A percentile compares a stretch with the other conserved stretches of the same genome.
Conservation (phyloP, 148 eudicot species). For the Linanthus parryae region DNA sequence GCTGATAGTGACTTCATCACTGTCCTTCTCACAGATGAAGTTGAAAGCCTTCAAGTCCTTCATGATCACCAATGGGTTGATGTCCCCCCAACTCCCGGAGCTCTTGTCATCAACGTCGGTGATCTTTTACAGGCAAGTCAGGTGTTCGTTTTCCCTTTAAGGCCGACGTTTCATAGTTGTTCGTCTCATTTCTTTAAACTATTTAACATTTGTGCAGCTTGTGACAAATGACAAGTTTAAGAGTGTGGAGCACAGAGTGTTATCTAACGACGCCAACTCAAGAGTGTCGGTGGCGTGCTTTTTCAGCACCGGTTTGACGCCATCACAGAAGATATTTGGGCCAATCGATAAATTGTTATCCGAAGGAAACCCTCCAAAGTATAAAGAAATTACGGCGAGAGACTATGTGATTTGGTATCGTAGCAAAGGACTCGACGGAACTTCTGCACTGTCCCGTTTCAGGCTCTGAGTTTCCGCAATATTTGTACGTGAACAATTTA, state of each 20-base stretch:
- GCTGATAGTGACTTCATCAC: slow-evolving; percentile 33
- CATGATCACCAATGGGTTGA: slow-evolving; percentile 32
- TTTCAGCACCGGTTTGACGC: slow-evolving; percentile 20
- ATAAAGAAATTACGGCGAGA: slow-evolving; percentile 31
- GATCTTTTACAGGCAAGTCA: slow-evolving; percentile 61
- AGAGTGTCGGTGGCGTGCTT: slow-evolving; percentile 56
- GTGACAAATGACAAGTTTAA: slow-evolving; percentile 52
- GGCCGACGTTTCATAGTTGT: background rate
- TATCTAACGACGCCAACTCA: slow-evolving; percentile 32
- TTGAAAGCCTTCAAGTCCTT: slow-evolving; percentile 33
- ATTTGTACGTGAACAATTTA: too few relatives aligned
- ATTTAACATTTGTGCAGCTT: slow-evolving; percentile 18
- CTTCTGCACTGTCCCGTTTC: too few relatives aligned
- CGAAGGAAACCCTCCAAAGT: slow-evolving; percentile 40
- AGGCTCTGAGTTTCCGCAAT: too few relatives aligned
- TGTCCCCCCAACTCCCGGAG: slow-evolving; percentile 26
- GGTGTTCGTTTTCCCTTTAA: too few relatives aligned
- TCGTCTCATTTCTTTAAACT: background rate
- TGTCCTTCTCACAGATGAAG: slow-evolving; percentile 26
- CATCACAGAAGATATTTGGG: slow-evolving; percentile 26
- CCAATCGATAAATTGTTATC: slow-evolving; percentile 59
- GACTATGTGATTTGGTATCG: too few relatives aligned
- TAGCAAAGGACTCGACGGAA: too few relatives aligned
- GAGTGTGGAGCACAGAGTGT: slow-evolving; percentile 48
- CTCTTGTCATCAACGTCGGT: slow-evolving; percentile 42